A percentile compares a stretch with the other conserved stretches of the same genome.
Evolutionary conservation across 2,329 filamentous ascomycete genomes (phyloP).

Genomic region (Fusarium pininemorale): DNA sequence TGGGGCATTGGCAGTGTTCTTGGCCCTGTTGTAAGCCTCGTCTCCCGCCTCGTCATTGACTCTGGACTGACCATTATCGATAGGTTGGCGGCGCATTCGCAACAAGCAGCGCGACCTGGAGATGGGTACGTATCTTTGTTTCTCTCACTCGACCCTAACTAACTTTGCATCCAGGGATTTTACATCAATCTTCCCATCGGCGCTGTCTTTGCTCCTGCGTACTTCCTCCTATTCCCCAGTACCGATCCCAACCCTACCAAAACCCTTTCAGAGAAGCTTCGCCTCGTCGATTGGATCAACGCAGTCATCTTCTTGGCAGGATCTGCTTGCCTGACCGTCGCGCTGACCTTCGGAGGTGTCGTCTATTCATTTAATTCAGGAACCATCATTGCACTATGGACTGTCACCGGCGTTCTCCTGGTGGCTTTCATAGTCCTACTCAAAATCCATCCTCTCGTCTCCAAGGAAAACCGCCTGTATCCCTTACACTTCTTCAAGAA

Average conservation of each 20-base stretch:
- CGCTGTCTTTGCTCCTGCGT: background rate
- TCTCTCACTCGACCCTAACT: background rate
- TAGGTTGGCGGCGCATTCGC: background rate
- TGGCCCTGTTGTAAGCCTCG: background rate
- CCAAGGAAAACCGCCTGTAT: background rate
- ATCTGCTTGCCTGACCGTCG: background rate
- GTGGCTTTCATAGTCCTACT: background rate
- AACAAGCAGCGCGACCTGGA: background rate
- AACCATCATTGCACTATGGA: background rate
- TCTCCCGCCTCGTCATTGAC: accelerated
- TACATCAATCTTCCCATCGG: background rate
- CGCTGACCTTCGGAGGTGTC: background rate
- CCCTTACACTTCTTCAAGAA: background rate
- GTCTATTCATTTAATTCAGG: background rate
- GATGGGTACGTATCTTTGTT: background rate
- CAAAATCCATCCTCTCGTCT: background rate
- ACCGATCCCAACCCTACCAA: background rate
- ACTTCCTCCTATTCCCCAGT: background rate
- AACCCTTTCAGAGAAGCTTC: background rate
- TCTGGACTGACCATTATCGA: accelerated
- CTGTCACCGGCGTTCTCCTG: background rate
- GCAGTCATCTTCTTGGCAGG: background rate
- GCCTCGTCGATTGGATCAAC: background rate
- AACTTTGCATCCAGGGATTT: background rate
- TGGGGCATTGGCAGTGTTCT: background rate